Base-by-base conservation (phyloP, 257 asterid species). In the Fraxinus pennsylvanica region DNA sequence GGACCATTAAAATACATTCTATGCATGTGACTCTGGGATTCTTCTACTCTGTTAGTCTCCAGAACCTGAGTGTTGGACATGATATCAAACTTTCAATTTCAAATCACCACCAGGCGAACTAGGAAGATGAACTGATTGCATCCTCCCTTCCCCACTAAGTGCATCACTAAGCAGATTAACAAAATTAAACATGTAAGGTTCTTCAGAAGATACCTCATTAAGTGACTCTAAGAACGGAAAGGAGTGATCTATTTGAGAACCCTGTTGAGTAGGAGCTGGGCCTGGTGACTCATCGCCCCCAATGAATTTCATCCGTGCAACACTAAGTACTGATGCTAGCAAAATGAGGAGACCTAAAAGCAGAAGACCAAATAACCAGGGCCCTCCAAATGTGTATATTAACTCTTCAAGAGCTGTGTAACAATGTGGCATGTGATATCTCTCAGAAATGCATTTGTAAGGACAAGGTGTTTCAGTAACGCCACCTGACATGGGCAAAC, bases 1-100 rank as follows among this genome's bases (percentile, higher is more conserved):
- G 97, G 91, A 83, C 99, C 97, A 82, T 88, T 81, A 79, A 96
- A 96, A 77, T 92, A 92, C 97, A 96, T 91, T 88, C 99, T 96
- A 82, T 96, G 98, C 79, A 96, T 97, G 41, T 96, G 99, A 82
- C 94, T 93, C 84, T 92, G 97, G 27, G 98, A 96, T 83, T 96
- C 98, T 90, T 92, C 99, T 76, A 89, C 97, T 88, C 99, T 91
- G 87, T 93, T 93, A 74, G 97, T 96, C 86, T 96, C 99, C 92
- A 96, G 52, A 69, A 96, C 99, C 99, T 96, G 96, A 81, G 85
- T 71, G 76, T 65, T 32, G 74, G 72, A 81, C 75, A 79, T 43
- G 3, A 35, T 33, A 73, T 85, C 76, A 80, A 75, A 10, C 65
- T 69, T 59, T 82, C 69, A 69, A 71, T 67, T 70, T 74, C 65